Evolutionary conservation across 1,139 yeast species (phyloP), one percentile per base, ranked within the genome.

Genomic region (Magnusiomyces tetraspermus): DNA sequence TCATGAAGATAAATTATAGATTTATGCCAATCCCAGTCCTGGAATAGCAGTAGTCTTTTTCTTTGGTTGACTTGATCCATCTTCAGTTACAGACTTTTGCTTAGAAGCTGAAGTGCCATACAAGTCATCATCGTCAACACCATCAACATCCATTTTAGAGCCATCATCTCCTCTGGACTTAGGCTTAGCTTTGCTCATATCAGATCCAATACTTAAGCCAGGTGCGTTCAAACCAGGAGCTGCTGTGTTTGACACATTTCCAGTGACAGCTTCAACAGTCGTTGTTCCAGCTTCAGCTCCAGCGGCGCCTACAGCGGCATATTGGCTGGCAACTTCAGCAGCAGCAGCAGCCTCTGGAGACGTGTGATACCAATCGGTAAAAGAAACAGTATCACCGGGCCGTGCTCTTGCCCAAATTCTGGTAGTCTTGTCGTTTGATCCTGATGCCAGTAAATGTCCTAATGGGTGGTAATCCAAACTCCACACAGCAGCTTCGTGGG

Each of bases 361-460:
- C 13, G 50, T 51, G 31, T 54, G 55, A 33, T 87, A 82, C 22
- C 89, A 84, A 67, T 90, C 97, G 59, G 82, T 80, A 70, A 82
- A 88, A 2, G 90, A 85, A 65, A 78, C 78, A 0, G 88, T 85
- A 69, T 92, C 98, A 60, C 84, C 85, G 1, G 97, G 97, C 64
- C 96, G 76, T 1, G 95, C 85, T 51, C 98, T 76, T 37, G 92
- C 82, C 98, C 98, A 92, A 70, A 92, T 87, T 57, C 97, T 72
- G n/a, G 95, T 88, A 13, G 94, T 82, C 64, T 94, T 79, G 68
- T 92, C 98, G 55, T 94, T 89, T 28, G 97, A 92, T 0, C 97
- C 97, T 17, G 96, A 82, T 56, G 95, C 84, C 48, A 92, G 74
- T 52, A 90, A 73, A 68, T 92, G 97, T 1, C 98, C 98, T 62